These are phyloP conservation scores for Raphidocelis subcapitata DNA, from an alignment of 139 green algal genomes.

Conservation along the genomic window DNA sequence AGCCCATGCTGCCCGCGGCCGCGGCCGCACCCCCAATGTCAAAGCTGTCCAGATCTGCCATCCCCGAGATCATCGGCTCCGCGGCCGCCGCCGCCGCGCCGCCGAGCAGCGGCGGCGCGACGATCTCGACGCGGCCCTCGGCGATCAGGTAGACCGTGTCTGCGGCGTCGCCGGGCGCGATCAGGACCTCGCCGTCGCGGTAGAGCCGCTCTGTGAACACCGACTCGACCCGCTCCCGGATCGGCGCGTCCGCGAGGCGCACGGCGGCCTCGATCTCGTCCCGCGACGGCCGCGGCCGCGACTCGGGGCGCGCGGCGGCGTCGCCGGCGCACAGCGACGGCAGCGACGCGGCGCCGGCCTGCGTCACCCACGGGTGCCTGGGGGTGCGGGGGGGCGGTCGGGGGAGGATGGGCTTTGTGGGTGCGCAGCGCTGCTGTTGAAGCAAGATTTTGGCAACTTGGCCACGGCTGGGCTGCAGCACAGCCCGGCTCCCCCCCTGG, in stretches of 20 bases:
- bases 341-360: conserved; percentile 26
- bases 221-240: neutral
- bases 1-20: neutral
- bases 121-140: neutral
- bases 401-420: too few species aligned
- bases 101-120: neutral
- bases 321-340: neutral
- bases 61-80: too few species aligned
- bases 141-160: conserved; percentile 9
- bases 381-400: too few species aligned
- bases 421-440: too few species aligned
- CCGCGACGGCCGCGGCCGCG: neutral
- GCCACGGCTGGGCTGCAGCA: too few species aligned
- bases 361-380: conserved; percentile 38
- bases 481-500: neutral
- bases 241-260: neutral
- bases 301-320: neutral
- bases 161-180: conserved; percentile 5
- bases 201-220: conserved; percentile 6
- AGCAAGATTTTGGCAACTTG: neutral
- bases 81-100: too few species aligned
- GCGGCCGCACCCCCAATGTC: neutral
- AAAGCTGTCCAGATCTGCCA: neutral
- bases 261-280: too few species aligned
- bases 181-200: neutral